phyloP scores from a whole-genome alignment of 2,329 filamentous ascomycete genomes.

The Cladophialophora psammophila region DNA sequence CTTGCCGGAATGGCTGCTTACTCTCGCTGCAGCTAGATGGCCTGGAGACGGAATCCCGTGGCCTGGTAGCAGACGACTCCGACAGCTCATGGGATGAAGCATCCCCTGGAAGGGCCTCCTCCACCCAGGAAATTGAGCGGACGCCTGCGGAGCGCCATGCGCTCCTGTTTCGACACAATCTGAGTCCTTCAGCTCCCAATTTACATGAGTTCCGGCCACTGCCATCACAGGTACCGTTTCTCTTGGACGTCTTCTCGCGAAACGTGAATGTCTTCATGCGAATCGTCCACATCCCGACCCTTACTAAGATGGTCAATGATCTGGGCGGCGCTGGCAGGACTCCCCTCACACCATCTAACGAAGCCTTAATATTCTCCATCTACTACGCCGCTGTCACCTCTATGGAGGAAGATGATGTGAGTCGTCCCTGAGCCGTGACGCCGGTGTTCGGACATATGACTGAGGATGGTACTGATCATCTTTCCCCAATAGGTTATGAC shows the following conservation, averaged over 20 bases:
- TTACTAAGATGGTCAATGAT: constrained; percentile 44
- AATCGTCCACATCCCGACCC: constrained; percentile 45
- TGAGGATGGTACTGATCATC: constrained; percentile 10
- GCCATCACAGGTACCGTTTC: constrained; percentile 63
- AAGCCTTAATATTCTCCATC: constrained; percentile 64
- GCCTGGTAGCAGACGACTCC: constrained; percentile 45
- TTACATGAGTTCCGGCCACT: constrained; percentile 57
- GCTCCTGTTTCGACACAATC: constrained; percentile 60
- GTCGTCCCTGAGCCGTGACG: constrained; percentile 34
- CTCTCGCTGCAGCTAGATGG: constrained; percentile 51
- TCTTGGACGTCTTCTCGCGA: constrained; percentile 59
- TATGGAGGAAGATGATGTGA: constrained; percentile 65
- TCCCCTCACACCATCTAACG: constrained; percentile 52
- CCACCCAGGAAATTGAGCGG: constrained; percentile 51
- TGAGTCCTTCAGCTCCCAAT: constrained; percentile 42
- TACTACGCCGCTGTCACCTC: constrained; percentile 65
- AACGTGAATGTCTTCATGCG: constrained; percentile 57
- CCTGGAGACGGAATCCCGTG: constrained; percentile 49
- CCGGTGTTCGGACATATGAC: background rate
- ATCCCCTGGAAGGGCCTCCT: constrained; percentile 35
- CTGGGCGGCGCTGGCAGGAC: constrained; percentile 47
- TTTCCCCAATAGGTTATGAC: constrained; percentile 28
- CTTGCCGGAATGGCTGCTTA: constrained; percentile 36
- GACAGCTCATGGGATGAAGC: constrained; percentile 48
- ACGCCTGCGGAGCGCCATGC: constrained; percentile 57